Conservation (phyloP, 169 alveolate species). For the Pseudocohnilembus persalinus region DNA sequence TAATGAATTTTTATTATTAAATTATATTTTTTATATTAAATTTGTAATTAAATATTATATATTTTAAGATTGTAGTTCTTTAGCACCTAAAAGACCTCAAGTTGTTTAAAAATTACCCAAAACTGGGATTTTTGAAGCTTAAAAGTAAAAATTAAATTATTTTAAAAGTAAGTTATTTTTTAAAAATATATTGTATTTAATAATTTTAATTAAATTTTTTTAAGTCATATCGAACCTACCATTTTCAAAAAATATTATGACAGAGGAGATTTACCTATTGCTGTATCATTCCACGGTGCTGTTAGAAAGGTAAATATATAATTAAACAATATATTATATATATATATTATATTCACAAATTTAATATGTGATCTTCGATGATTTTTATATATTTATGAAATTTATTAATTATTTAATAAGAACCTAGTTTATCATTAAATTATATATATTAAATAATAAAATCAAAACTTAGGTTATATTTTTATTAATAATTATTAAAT, state of each 20-base stretch:
- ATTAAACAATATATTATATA: no score
- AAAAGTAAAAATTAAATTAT: constrained; percentile 5
- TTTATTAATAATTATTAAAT: no score
- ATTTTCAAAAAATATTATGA: constrained; percentile 78
- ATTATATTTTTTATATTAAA: not conserved
- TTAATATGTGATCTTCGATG: no score
- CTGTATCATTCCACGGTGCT: constrained; percentile 73
- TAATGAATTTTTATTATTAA: not conserved
- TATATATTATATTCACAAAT: no score
- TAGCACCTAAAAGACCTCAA: constrained; percentile 45
- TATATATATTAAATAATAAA: no score
- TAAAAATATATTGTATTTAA: not conserved
- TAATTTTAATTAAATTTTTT: not conserved
- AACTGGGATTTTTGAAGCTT: constrained; percentile 43
- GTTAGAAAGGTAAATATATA: constrained; percentile 45
- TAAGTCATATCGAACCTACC: constrained; percentile 46
- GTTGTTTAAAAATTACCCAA: constrained; percentile 33
- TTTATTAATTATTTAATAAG: no score
- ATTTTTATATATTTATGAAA: no score
- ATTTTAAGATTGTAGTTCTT: constrained; percentile 31
- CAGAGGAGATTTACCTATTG: constrained; percentile 87
- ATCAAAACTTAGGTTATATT: no score
- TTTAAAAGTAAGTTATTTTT: not conserved
- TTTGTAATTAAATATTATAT: not conserved
- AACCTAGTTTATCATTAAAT: no score